Evolutionary conservation across 176 grass and related monocot species (phyloP).

Genomic region (Bonia amplexicaulis): DNA sequence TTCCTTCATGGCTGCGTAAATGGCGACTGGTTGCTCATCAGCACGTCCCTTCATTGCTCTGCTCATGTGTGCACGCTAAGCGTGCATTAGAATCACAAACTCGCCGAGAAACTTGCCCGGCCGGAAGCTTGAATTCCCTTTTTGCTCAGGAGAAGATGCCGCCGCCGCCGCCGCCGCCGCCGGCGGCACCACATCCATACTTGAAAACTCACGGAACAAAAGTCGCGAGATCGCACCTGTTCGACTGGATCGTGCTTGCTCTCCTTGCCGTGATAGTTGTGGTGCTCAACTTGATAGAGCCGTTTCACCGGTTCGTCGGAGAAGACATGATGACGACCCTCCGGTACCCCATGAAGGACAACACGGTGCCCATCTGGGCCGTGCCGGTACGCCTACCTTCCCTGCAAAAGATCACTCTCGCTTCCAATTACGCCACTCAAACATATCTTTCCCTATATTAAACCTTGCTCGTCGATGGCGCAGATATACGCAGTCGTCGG

Average conservation of each 20-base stretch:
- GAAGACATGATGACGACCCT: slow-evolving; percentile 53
- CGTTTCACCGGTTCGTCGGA: slow-evolving; percentile 76
- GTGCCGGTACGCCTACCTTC: slow-evolving; percentile 46
- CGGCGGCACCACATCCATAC: slow-evolving; percentile 12
- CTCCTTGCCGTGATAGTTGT: slow-evolving; percentile 38
- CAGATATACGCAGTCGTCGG: slow-evolving; percentile 19
- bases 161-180: not conserved
- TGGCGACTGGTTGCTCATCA: not conserved
- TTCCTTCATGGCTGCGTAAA: not conserved
- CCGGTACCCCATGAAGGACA: slow-evolving; percentile 60
- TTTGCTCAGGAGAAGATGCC: not conserved
- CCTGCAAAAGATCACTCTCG: not conserved
- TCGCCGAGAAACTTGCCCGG: not conserved
- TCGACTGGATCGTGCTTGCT: slow-evolving; percentile 58
- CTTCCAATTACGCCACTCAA: not conserved
- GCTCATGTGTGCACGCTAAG: not conserved
- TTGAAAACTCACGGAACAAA: slow-evolving; percentile 34
- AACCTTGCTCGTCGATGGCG: not conserved
- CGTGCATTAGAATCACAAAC: not conserved
- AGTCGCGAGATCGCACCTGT: slow-evolving; percentile 33
- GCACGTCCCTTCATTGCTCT: too few species aligned
- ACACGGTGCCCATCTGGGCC: slow-evolving; percentile 79
- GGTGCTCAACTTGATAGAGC: slow-evolving; percentile 60
- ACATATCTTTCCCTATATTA: not conserved
- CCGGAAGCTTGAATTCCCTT: not conserved